Evolutionary conservation across 805 yeast genomes (phyloP).

Genomic region (Candida arabinofermentans): DNA sequence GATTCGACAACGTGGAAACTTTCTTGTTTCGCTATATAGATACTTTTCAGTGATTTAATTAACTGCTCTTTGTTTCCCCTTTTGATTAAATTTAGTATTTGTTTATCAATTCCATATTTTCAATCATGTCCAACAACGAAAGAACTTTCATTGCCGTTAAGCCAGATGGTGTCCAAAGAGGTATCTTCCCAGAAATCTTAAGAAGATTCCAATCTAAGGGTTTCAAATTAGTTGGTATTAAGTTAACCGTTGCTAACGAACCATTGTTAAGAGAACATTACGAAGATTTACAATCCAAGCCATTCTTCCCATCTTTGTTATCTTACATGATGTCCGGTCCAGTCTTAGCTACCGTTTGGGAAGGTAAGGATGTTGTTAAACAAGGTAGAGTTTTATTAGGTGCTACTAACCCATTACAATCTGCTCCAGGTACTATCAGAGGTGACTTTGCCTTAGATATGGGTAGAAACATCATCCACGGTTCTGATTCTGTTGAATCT

Average conservation of each 20-base stretch:
- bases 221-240: slow-evolving; percentile 93
- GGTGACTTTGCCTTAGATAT: slow-evolving; percentile 98
- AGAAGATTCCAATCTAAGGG: slow-evolving; percentile 97
- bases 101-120: neutral
- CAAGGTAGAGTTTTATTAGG: slow-evolving; percentile 97
- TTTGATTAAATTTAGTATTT: neutral
- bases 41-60: too few species aligned
- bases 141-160: slow-evolving; percentile 91
- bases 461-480: slow-evolving; percentile 99
- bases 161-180: slow-evolving; percentile 99
- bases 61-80: neutral
- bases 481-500: slow-evolving; percentile 98
- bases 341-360: slow-evolving; percentile 98
- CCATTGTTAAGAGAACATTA: slow-evolving; percentile 87
- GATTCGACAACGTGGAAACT: neutral
- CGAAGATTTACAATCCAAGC: slow-evolving; percentile 91
- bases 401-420: slow-evolving; percentile 96
- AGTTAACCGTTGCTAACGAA: slow-evolving; percentile 86
- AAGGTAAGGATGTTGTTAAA: slow-evolving; percentile 99
- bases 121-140: slow-evolving; percentile 58
- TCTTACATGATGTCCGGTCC: slow-evolving; percentile 99
- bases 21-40: too few species aligned
- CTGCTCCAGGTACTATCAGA: slow-evolving; percentile 99
- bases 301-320: slow-evolving; percentile 96
- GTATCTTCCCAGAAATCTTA: slow-evolving; percentile 83